Conservation (phyloP, 1,284 basidiomycete genomes). For the Exsudoporus floridanus region DNA sequence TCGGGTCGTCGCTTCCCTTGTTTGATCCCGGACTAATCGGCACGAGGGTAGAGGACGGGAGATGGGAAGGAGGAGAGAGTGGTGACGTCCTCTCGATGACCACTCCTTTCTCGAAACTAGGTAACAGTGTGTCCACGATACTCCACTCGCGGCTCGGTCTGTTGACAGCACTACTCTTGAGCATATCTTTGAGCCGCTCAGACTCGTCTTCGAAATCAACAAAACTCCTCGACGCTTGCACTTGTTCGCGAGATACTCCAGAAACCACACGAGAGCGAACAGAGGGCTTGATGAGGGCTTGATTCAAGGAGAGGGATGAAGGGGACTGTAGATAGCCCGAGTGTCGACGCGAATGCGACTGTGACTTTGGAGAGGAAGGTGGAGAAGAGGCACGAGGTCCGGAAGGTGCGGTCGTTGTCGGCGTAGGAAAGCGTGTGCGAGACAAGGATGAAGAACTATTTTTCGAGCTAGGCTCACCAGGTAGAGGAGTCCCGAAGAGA, state of each 20-base stretch:
- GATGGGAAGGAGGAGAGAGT: constrained; percentile 28
- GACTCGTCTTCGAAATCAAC: constrained; percentile 79
- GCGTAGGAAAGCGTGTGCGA: constrained; percentile 14
- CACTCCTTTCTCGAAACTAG: constrained; percentile 28
- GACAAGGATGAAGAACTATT: constrained; percentile 8
- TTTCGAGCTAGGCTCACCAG: constrained; percentile 16
- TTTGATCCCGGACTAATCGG: constrained; percentile 18
- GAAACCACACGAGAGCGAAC: constrained; percentile 57
- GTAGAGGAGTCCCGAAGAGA: constrained; percentile 31
- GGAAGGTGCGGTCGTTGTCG: constrained; percentile 20
- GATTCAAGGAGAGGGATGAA: constrained; percentile 37
- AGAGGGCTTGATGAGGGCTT: constrained; percentile 30
- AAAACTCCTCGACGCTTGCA: constrained; percentile 54
- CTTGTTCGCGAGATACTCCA: constrained; percentile 62
- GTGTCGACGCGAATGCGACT: constrained; percentile 26
- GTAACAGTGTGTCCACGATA: constrained; percentile 35
- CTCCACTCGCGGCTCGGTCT: constrained; percentile 38
- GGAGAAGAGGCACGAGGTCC: constrained; percentile 35
- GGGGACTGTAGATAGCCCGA: constrained; percentile 32
- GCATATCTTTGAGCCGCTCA: constrained; percentile 66
- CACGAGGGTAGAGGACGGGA: constrained; percentile 18
- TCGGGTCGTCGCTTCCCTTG: constrained; percentile 38
- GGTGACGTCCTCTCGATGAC: constrained; percentile 26
- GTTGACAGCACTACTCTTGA: constrained; percentile 52
- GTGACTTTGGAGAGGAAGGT: constrained; percentile 35